A percentile compares a stretch with the other conserved stretches of the same genome.
Evolutionary conservation across 2,329 filamentous ascomycete genomes (phyloP).

Genomic region (Xylaria sp.): DNA sequence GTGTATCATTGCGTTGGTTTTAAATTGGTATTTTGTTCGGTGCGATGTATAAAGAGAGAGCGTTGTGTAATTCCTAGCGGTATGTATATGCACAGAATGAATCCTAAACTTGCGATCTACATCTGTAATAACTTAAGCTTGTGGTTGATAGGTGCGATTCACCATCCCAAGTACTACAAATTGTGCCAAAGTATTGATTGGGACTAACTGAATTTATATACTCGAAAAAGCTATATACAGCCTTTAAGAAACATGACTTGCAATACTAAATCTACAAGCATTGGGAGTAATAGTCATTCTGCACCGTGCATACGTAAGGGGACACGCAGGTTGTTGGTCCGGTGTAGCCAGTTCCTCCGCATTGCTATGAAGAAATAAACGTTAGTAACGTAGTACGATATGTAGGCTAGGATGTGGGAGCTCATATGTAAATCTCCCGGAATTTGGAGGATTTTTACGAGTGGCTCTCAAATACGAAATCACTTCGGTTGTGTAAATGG

Average conservation of each 20-base stretch:
- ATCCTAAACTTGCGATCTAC: background rate
- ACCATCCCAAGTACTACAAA: background rate
- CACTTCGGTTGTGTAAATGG: background rate
- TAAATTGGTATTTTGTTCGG: background rate
- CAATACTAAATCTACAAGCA: conserved; percentile 32
- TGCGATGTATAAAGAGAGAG: background rate
- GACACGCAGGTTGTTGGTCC: conserved; percentile 38
- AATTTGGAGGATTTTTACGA: background rate
- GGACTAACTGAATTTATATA: background rate
- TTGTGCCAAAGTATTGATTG: background rate
- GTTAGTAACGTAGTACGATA: conserved; percentile 7
- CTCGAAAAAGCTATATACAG: conserved; percentile 25
- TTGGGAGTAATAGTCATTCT: conserved; percentile 40
- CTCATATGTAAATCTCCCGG: background rate
- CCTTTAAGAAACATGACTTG: background rate
- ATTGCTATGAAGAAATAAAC: conserved; percentile 32
- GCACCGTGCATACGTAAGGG: conserved; percentile 36
- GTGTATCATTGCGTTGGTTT: background rate
- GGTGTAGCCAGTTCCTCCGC: conserved; percentile 37
- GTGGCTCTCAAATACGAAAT: background rate
- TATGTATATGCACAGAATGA: background rate
- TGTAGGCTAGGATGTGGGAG: background rate
- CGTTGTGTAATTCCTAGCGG: background rate
- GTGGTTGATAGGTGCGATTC: background rate
- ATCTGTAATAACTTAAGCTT: background rate